phyloP scores from a whole-genome alignment of 306 rosid genomes.

The Malus domestica region ASM211411v1 NC_041797.1:1086001-1086500 shows the following conservation, averaged over 20 bases:
- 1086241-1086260: neutral
- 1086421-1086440: constrained; percentile 93
- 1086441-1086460: constrained; percentile 67
- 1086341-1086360: constrained; percentile 9
- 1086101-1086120: neutral
- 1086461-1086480: constrained; percentile 57
- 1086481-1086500: constrained; percentile 60
- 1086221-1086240: neutral
- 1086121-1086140: neutral
- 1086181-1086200: neutral
- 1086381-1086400: constrained; percentile 96
- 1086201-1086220: neutral
- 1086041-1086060: neutral
- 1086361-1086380: constrained; percentile 66
- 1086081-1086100: neutral
- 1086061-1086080: neutral
- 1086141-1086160: neutral
- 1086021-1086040: neutral
- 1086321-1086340: constrained; percentile 1
- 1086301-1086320: neutral
- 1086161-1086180: neutral
- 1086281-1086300: neutral
- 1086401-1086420: constrained; percentile 88
- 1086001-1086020: neutral
- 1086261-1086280: neutral